These are phyloP conservation scores for Staphylotrichum tortipilum DNA, from an alignment of 495 filamentous ascomycete genomes.

Conservation along the genomic window DNA sequence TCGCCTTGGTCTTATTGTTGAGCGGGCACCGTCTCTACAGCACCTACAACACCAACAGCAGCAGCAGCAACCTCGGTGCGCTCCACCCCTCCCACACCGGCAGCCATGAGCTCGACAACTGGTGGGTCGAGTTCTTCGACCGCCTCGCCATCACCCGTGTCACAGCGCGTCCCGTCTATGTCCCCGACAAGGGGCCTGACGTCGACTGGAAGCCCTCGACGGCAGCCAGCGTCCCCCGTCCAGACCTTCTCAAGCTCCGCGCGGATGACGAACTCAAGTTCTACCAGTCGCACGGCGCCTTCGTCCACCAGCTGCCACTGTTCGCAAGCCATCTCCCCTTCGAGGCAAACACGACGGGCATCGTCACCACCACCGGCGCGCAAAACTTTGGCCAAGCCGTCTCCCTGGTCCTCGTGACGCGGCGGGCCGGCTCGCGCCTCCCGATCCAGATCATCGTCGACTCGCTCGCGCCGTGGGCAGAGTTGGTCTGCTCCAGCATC, in stretches of 20 bases:
- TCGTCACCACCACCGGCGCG: constrained; percentile 39
- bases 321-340: constrained; percentile 36
- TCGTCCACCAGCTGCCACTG: constrained; percentile 30
- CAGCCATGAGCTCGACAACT: constrained; percentile 4
- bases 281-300: constrained; percentile 31
- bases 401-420: constrained; percentile 48
- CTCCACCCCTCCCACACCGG: not conserved
- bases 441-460: constrained; percentile 54
- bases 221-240: not conserved
- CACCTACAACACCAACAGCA: not conserved
- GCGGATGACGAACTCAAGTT: not conserved
- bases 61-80: too few species aligned
- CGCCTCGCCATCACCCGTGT: constrained; percentile 9
- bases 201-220: constrained; percentile 11
- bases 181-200: not conserved
- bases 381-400: constrained; percentile 28
- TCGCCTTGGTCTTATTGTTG: too few species aligned
- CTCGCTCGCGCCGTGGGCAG: constrained; percentile 40
- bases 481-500: constrained; percentile 42
- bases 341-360: constrained; percentile 39
- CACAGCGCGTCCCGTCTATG: not conserved
- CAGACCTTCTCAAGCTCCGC: not conserved
- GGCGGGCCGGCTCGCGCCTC: constrained; percentile 45
- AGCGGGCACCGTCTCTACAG: too few species aligned
- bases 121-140: constrained; percentile 15